A percentile compares a stretch with the other conserved stretches of the same genome.
These are phyloP conservation scores for Heteromeles arbutifolia DNA, from an alignment of 306 rosid genomes.

Conservation along the genomic window DNA sequence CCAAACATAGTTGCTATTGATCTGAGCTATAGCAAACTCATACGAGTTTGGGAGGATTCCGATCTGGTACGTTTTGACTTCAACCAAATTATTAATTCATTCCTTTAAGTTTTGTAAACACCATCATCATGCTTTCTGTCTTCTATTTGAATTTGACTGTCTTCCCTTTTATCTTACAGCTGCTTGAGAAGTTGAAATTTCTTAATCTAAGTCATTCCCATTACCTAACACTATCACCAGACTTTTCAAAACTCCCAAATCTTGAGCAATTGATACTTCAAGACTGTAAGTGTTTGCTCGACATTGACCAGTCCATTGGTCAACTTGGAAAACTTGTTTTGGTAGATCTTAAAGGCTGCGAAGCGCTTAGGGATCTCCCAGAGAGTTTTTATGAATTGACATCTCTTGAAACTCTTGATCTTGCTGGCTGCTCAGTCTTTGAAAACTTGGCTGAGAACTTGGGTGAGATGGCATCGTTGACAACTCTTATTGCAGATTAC, in stretches of 20 bases:
- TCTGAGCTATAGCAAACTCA: constrained; percentile 20
- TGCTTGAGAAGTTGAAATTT: background rate
- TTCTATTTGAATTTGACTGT: background rate
- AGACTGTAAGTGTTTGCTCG: fast-evolving
- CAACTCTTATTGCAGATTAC: background rate
- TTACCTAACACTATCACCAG: constrained; percentile 20
- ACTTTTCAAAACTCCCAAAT: background rate
- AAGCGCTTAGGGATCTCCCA: background rate
- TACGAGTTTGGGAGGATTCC: constrained; percentile 20
- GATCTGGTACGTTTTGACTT: constrained; percentile 10
- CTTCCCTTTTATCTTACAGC: background rate
- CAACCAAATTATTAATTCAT: background rate
- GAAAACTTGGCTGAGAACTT: background rate
- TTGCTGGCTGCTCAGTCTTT: background rate
- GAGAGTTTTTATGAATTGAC: background rate
- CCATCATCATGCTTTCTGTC: background rate
- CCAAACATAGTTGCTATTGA: constrained; percentile 22
- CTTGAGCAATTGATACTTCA: background rate
- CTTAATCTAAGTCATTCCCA: constrained; percentile 33
- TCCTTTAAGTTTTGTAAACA: background rate
- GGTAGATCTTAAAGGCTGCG: background rate
- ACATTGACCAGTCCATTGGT: background rate
- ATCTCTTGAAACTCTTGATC: background rate
- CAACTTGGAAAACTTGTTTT: background rate
- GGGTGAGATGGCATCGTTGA: background rate